A percentile compares a stretch with the other conserved stretches of the same genome.
Conservation (phyloP, 139 green algal species). For the Picochlorum costavermella region DNA sequence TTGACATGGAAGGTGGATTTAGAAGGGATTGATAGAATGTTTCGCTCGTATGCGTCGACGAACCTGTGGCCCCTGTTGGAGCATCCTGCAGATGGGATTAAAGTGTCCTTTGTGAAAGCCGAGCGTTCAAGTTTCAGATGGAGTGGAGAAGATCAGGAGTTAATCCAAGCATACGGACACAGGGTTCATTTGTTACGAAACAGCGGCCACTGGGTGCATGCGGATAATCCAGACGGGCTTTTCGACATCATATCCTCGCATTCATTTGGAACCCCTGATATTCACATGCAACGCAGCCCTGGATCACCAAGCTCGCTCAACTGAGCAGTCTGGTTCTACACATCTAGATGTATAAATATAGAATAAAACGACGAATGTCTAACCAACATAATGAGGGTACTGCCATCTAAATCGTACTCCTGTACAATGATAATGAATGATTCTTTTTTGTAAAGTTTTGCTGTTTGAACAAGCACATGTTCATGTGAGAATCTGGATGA, state of each 20-base stretch:
- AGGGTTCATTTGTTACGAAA: conserved; percentile 65
- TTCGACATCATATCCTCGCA: conserved; percentile 63
- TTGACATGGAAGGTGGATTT: conserved; percentile 83
- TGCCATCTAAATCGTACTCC: too few species aligned
- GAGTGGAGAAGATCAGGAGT: conserved; percentile 41
- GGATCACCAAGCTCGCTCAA: neutral
- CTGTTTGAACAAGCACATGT: too few species aligned
- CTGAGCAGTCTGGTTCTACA: too few species aligned
- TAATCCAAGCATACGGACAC: conserved; percentile 53
- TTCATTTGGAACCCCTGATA: conserved; percentile 46
- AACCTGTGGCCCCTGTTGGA: conserved; percentile 71
- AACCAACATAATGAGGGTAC: too few species aligned
- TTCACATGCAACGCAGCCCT: conserved; percentile 23
- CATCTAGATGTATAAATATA: too few species aligned
- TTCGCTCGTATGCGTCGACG: conserved; percentile 66
- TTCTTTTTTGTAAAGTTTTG: too few species aligned
- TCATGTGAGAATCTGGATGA: neutral
- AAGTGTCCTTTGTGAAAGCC: conserved; percentile 75
- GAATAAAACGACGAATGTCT: too few species aligned
- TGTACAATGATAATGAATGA: too few species aligned
- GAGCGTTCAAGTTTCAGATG: conserved; percentile 56
- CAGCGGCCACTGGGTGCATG: conserved; percentile 81
- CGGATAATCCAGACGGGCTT: conserved; percentile 72
- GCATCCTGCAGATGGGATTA: conserved; percentile 52
- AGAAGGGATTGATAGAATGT: conserved; percentile 76